Conservation (phyloP, 139 green algal genomes). For the Chlamydomonas sp. region DNA sequence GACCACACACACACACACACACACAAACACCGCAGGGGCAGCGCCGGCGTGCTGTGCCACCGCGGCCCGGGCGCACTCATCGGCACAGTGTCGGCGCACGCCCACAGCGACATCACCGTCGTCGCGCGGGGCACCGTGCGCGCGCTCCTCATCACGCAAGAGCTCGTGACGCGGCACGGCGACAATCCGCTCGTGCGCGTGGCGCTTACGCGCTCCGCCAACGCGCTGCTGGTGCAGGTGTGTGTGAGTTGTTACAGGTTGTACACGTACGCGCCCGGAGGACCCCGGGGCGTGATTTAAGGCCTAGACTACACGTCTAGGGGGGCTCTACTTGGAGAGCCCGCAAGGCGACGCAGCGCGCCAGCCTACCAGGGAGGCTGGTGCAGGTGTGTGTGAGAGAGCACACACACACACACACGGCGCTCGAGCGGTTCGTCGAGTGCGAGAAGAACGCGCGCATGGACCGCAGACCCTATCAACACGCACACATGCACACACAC, state of each 20-base stretch:
- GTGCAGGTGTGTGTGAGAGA: neutral
- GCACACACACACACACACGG: conserved; percentile 7
- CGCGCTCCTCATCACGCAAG: neutral
- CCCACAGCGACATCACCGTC: neutral
- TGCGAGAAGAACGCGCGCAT: too few relatives aligned
- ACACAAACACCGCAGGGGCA: too few relatives aligned
- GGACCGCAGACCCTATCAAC: too few relatives aligned
- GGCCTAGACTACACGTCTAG: too few relatives aligned
- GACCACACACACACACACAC: too few relatives aligned
- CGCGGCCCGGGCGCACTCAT: neutral
- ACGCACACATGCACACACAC: too few relatives aligned
- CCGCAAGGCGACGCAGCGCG: too few relatives aligned
- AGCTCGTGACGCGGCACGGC: neutral
- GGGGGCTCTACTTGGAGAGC: too few relatives aligned
- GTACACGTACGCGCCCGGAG: neutral
- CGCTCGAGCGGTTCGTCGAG: neutral
- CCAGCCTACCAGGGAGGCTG: too few relatives aligned
- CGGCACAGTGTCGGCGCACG: neutral
- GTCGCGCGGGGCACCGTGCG: neutral
- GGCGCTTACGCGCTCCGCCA: conserved; percentile 26
- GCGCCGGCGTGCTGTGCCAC: neutral
- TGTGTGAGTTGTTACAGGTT: neutral
- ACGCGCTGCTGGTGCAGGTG: conserved; percentile 23
- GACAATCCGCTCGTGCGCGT: conserved; percentile 23
- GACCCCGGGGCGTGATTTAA: neutral